Evolutionary conservation across 2,329 filamentous ascomycete genomes (phyloP).

Genomic region (Chaetomium sp.): DNA sequence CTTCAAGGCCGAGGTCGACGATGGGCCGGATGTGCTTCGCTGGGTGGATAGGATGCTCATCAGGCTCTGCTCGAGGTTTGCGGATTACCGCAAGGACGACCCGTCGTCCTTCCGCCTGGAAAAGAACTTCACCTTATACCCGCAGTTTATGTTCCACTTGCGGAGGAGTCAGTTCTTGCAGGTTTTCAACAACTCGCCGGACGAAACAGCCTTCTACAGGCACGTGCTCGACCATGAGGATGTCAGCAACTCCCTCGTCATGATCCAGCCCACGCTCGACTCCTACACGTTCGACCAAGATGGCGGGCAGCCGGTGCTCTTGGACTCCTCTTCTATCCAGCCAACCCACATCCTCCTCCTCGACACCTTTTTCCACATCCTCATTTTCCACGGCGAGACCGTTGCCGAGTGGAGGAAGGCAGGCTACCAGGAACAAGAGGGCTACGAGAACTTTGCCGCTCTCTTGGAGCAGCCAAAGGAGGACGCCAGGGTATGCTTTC

Average conservation of each 20-base stretch:
- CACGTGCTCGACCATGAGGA: conserved; percentile 98
- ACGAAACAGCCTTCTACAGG: conserved; percentile 98
- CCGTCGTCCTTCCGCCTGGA: conserved; percentile 94
- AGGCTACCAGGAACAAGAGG: conserved; percentile 96
- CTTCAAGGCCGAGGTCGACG: conserved; percentile 97
- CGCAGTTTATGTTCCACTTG: conserved; percentile 99
- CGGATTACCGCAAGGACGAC: conserved; percentile 97
- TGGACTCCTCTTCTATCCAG: conserved; percentile 96
- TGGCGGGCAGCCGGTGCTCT: conserved; percentile 85
- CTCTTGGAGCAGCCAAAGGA: conserved; percentile 93
- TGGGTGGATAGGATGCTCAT: conserved; percentile 99
- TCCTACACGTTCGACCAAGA: conserved; percentile 98
- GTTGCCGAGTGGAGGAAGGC: conserved; percentile 98
- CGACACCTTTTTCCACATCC: conserved; percentile 98
- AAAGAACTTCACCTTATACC: conserved; percentile 98
- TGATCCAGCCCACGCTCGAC: conserved; percentile 98
- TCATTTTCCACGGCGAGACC: conserved; percentile 98
- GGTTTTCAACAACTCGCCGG: conserved; percentile 98
- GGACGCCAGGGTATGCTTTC: conserved; percentile 77
- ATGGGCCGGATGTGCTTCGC: conserved; percentile 94
- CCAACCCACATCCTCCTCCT: conserved; percentile 90
- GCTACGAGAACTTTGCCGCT: conserved; percentile 92
- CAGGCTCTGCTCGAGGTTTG: conserved; percentile 91
- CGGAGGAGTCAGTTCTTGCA: conserved; percentile 96
- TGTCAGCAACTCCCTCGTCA: conserved; percentile 92